phyloP scores from a whole-genome alignment of 768 basidiomycete genomes.

The Hygrocybe punicea region DNA sequence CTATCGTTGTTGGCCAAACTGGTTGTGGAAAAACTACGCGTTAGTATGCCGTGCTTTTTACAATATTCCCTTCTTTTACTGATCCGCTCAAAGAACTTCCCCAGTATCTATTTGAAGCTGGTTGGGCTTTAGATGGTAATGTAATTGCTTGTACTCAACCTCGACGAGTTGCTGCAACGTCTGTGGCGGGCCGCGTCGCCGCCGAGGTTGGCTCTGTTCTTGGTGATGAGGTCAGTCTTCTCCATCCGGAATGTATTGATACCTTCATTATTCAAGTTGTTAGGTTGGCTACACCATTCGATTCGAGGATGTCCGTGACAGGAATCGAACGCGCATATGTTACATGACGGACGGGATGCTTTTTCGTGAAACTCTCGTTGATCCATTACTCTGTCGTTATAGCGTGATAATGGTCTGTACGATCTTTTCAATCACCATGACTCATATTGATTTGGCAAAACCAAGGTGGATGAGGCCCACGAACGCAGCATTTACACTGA shows the following conservation, averaged over 20 bases:
- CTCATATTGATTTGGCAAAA: conserved; percentile 4
- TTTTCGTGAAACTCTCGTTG: conserved; percentile 88
- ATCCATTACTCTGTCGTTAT: conserved; percentile 87
- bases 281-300: conserved; percentile 98
- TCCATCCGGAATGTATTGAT: neutral
- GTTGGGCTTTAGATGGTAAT: conserved; percentile 82
- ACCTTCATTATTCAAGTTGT: conserved; percentile 26
- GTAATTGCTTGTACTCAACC: conserved; percentile 93
- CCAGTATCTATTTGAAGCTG: conserved; percentile 89
- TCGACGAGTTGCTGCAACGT: conserved; percentile 89
- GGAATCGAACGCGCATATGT: conserved; percentile 80
- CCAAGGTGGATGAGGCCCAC: conserved; percentile 94
- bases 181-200: conserved; percentile 87
- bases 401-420: conserved; percentile 87
- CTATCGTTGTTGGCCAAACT: conserved; percentile 91
- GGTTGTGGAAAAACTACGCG: conserved; percentile 98
- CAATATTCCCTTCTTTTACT: conserved; percentile 10
- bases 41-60: conserved; percentile 36
- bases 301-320: conserved; percentile 89
- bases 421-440: neutral
- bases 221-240: conserved; percentile 72
- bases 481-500: conserved; percentile 97
- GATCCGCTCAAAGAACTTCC: conserved; percentile 67
- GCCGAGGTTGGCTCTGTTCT: conserved; percentile 85
- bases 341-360: conserved; percentile 99